These are phyloP conservation scores for Fusarium anthophilum DNA, from an alignment of 2,329 filamentous ascomycete genomes.

Conservation along the genomic window DNA sequence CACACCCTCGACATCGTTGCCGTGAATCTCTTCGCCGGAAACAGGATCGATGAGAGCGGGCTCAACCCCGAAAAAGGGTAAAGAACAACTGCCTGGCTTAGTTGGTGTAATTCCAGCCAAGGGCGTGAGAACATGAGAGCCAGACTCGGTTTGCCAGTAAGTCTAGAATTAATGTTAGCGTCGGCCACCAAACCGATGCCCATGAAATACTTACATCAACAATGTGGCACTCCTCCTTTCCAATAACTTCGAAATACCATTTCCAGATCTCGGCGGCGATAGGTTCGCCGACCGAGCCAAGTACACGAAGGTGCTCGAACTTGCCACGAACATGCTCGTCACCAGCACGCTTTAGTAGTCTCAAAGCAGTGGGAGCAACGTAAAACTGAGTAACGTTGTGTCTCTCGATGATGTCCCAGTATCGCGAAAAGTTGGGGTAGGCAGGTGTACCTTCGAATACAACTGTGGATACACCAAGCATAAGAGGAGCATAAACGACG, in stretches of 20 bases:
- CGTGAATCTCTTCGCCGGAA: conserved; percentile 89
- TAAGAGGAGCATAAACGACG: conserved; percentile 93
- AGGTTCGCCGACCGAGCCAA: conserved; percentile 96
- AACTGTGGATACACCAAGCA: conserved; percentile 92
- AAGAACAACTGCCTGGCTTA: conserved; percentile 93
- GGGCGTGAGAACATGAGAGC: conserved; percentile 94
- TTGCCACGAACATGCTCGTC: conserved; percentile 89
- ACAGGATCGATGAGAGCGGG: conserved; percentile 97
- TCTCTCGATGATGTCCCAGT: conserved; percentile 98
- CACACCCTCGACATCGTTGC: conserved; percentile 97
- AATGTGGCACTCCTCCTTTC: conserved; percentile 91
- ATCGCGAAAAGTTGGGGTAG: conserved; percentile 96
- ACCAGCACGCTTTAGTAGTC: conserved; percentile 93
- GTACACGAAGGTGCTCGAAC: conserved; percentile 88
- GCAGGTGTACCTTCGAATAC: conserved; percentile 98
- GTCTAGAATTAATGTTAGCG: conserved; percentile 66
- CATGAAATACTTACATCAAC: conserved; percentile 77
- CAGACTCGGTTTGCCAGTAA: conserved; percentile 99
- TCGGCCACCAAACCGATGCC: not conserved
- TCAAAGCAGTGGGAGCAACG: conserved; percentile 92
- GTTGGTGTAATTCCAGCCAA: conserved; percentile 93
- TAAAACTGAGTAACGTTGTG: conserved; percentile 98
- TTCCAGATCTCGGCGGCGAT: conserved; percentile 99
- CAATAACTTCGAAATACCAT: conserved; percentile 97
- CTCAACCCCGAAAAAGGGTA: conserved; percentile 98